Percentiles rank a stretch among this genome's conserved stretches.
These are phyloP conservation scores for Saturnispora gosingensis DNA, from an alignment of 805 yeast genomes.

Conservation along the genomic window DNA sequence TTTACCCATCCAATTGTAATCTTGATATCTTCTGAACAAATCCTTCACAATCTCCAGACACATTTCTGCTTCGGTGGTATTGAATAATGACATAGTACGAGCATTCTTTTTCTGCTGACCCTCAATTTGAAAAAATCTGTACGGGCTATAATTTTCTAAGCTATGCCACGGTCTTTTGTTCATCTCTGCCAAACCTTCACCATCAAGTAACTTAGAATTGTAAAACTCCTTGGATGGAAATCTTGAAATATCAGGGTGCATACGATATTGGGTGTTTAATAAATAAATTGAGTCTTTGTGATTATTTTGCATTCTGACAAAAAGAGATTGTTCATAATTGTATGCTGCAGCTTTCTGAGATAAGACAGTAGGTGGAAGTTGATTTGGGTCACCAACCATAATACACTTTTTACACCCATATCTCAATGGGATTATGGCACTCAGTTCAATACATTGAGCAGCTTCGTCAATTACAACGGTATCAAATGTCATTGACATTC, in stretches of 20 bases:
- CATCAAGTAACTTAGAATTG: constrained; percentile 62
- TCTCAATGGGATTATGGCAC: constrained; percentile 83
- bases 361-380: constrained; percentile 91
- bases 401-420: constrained; percentile 87
- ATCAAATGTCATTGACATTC: constrained; percentile 68
- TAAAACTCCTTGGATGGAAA: constrained; percentile 88
- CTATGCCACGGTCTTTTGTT: constrained; percentile 74
- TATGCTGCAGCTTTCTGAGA: constrained; percentile 77
- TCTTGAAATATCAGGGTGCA: constrained; percentile 86
- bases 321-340: constrained; percentile 83
- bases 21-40: constrained; percentile 41
- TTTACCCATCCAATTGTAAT: constrained; percentile 51
- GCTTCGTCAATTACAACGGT: constrained; percentile 96
- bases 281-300: constrained; percentile 54
- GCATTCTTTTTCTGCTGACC: constrained; percentile 59
- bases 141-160: constrained; percentile 52
- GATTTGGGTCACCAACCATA: constrained; percentile 98
- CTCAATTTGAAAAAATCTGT: constrained; percentile 62
- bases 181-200: constrained; percentile 53
- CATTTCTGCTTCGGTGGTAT: constrained; percentile 59
- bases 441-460: constrained; percentile 90
- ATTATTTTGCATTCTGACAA: constrained; percentile 82
- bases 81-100: constrained; percentile 61
- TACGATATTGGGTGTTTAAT: constrained; percentile 88
- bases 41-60: constrained; percentile 58